Evolutionary conservation across 176 grass and related monocot species (phyloP).

Genomic region (Thalia dealbata): DNA sequence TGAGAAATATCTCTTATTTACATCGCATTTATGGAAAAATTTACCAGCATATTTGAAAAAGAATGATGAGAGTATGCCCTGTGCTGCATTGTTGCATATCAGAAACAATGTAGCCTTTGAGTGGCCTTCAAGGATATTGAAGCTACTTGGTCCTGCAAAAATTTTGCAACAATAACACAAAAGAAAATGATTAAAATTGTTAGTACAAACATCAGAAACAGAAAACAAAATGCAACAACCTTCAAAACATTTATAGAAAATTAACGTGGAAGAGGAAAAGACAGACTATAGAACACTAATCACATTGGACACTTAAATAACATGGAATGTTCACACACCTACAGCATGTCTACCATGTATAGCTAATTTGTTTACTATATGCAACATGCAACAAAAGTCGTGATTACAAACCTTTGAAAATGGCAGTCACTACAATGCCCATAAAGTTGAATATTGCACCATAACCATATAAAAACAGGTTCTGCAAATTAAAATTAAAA

Average conservation of each 20-base stretch:
- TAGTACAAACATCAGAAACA: conserved; percentile 10
- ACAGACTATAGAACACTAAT: too few relatives aligned
- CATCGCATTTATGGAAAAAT: too few relatives aligned
- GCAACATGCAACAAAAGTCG: background rate
- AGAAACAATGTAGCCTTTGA: conserved; percentile 88
- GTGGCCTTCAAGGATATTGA: conserved; percentile 92
- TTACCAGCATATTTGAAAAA: conserved; percentile 99
- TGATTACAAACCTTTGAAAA: conserved; percentile 61
- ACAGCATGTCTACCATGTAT: background rate
- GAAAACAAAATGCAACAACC: background rate
- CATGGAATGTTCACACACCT: background rate
- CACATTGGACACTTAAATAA: too few relatives aligned
- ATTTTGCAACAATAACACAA: background rate
- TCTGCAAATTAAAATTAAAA: conserved; percentile 35
- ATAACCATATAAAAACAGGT: conserved; percentile 98
- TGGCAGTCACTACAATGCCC: conserved; percentile 69
- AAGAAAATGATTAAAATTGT: background rate
- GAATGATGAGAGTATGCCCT: conserved; percentile 98
- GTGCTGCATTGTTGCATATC: conserved; percentile 98
- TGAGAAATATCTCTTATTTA: background rate
- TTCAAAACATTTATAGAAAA: too few relatives aligned
- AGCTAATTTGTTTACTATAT: background rate
- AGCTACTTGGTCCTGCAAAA: conserved; percentile 71
- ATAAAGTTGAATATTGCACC: conserved; percentile 98
- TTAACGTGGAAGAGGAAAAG: too few relatives aligned